Percentiles rank a stretch among this genome's conserved stretches.
These are phyloP conservation scores for Tarenaya hassleriana DNA, from an alignment of 345 rosid species.

Conservation along the genomic window DNA sequence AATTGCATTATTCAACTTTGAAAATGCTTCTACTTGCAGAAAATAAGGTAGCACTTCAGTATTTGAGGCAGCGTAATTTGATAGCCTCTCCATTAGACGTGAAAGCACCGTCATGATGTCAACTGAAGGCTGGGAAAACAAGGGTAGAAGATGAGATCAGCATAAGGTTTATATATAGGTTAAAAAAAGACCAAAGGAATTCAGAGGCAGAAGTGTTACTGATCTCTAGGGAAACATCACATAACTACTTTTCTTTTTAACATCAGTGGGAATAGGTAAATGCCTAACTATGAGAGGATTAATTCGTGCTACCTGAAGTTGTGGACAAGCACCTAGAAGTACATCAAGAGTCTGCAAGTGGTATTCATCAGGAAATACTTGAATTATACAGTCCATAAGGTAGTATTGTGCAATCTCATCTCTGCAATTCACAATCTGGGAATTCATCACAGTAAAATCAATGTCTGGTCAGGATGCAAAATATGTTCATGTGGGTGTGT, in stretches of 20 bases:
- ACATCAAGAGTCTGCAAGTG: constrained; percentile 97
- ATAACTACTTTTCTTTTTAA: constrained; percentile 9
- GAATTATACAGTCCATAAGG: constrained; percentile 97
- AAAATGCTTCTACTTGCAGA: constrained; percentile 98
- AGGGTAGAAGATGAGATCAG: constrained; percentile 15
- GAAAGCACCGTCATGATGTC: constrained; percentile 97
- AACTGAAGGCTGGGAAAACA: constrained; percentile 66
- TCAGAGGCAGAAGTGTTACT: constrained; percentile 2
- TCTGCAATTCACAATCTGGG: constrained; percentile 93
- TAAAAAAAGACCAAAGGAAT: constrained; percentile 2
- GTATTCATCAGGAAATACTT: constrained; percentile 98
- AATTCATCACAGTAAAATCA: constrained; percentile 22
- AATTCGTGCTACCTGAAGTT: constrained; percentile 69
- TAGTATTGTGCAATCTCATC: constrained; percentile 93
- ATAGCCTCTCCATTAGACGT: constrained; percentile 94
- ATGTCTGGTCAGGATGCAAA: constrained; percentile 11
- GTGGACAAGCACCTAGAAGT: constrained; percentile 88
- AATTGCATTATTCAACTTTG: constrained; percentile 90
- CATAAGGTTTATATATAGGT: constrained; percentile 3
- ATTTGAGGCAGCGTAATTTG: constrained; percentile 90
- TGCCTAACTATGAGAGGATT: constrained; percentile 13
- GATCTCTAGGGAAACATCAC: neutral
- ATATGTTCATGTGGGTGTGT: constrained; percentile 5
- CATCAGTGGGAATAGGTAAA: constrained; percentile 8
- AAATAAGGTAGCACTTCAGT: constrained; percentile 87